Evolutionary conservation across 179 eudicot species (phyloP).

Genomic region (Sideroxylon spinosum): DNA sequence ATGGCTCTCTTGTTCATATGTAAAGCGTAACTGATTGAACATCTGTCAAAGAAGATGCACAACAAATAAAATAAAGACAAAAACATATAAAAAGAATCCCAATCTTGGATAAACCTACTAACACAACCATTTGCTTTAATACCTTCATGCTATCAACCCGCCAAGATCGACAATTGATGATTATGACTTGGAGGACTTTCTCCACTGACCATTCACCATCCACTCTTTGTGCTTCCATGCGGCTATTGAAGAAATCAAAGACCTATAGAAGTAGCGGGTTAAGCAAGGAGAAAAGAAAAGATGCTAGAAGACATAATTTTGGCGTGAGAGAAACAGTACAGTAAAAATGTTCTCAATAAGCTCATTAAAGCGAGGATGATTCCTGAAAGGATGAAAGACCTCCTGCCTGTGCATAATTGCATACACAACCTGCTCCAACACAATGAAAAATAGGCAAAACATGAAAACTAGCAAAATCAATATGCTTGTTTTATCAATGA

Average conservation of each 20-base stretch:
- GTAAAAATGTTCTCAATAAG: constrained; percentile 89
- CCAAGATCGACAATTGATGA: constrained; percentile 79
- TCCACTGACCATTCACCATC: constrained; percentile 96
- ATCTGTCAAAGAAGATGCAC: constrained; percentile 37
- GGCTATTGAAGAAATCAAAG: constrained; percentile 80
- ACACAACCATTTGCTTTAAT: constrained; percentile 17
- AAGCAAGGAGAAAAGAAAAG: neutral
- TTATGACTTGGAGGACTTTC: constrained; percentile 81
- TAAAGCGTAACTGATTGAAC: constrained; percentile 78
- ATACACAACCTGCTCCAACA: constrained; percentile 72
- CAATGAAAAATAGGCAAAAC: constrained; percentile 9
- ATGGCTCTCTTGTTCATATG: constrained; percentile 97
- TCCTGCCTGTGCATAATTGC: constrained; percentile 96
- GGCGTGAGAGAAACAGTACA: constrained; percentile 29
- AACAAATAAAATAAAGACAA: neutral
- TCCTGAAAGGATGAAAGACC: constrained; percentile 87
- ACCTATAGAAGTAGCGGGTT: constrained; percentile 43
- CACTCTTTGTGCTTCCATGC: constrained; percentile 76
- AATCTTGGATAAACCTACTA: neutral
- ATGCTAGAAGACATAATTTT: neutral
- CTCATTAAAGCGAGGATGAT: constrained; percentile 86
- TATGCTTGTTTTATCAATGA: neutral
- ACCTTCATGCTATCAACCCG: constrained; percentile 98
- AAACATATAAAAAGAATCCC: neutral
- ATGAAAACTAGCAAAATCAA: neutral